phyloP scores from a whole-genome alignment of 2,329 filamentous ascomycete genomes.

The Sarocladium kiliense region DNA sequence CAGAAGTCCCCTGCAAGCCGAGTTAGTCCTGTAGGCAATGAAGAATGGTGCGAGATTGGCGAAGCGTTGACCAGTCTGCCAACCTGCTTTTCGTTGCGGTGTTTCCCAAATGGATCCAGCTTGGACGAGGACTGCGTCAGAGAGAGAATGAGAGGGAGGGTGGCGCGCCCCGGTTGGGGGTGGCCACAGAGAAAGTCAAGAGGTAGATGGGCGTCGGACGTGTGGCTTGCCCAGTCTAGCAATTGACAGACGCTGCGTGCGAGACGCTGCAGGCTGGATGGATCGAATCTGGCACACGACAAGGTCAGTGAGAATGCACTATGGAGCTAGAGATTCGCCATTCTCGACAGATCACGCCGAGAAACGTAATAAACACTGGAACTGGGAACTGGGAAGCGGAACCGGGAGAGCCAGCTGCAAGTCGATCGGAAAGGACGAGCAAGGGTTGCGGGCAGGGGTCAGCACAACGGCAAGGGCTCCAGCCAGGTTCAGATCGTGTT shows the following conservation, averaged over 20 bases:
- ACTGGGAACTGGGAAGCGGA: slow-evolving; percentile 2
- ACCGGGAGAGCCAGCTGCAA: neutral
- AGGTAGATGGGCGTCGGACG: neutral
- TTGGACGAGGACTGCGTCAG: neutral
- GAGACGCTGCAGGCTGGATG: neutral
- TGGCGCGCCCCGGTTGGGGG: neutral
- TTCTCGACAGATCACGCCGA: neutral
- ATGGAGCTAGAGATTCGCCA: too few species aligned
- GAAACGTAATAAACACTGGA: neutral
- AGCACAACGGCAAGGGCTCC: neutral
- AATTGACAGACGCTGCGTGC: neutral
- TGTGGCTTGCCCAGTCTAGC: neutral
- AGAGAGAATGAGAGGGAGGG: neutral
- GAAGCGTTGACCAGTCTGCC: neutral
- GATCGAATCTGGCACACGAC: slow-evolving; percentile 2
- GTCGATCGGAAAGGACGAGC: slow-evolving; percentile 4
- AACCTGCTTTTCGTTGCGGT: slow-evolving; percentile 4
- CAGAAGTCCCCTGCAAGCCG: slow-evolving; percentile 2
- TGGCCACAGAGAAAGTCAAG: neutral
- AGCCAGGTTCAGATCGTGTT: neutral
- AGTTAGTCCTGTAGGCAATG: neutral
- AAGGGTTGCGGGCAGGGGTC: slow-evolving; percentile 2
- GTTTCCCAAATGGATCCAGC: neutral
- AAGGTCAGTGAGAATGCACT: neutral
- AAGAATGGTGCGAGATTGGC: neutral